Conservation (phyloP, 1,284 basidiomycete genomes). For the Microbotryum lychnidis-dioicae region DNA sequence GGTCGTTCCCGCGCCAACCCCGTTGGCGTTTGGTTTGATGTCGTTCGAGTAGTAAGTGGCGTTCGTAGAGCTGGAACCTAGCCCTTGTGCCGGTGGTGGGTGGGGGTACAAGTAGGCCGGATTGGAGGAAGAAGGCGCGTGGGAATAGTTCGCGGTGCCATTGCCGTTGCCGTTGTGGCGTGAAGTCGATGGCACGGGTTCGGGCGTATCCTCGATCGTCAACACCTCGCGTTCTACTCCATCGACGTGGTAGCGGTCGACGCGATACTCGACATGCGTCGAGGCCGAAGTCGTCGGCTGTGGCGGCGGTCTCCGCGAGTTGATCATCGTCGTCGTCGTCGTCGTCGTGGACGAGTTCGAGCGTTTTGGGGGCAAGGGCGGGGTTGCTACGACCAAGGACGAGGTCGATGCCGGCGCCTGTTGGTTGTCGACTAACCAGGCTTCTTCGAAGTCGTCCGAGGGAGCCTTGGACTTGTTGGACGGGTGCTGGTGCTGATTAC, state of each 20-base stretch:
- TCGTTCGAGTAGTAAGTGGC: too few species aligned
- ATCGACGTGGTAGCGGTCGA: slow-evolving; percentile 16
- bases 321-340: slow-evolving; percentile 1
- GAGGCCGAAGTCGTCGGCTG: neutral
- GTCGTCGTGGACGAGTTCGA: neutral
- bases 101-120: neutral
- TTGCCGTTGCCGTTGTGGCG: neutral
- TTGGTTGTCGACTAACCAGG: too few species aligned
- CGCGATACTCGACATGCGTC: slow-evolving; percentile 11
- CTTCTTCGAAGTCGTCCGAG: too few species aligned
- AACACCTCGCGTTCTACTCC: slow-evolving; percentile 22
- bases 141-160: neutral
- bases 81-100: slow-evolving; percentile 1
- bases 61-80: too few species aligned
- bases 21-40: too few species aligned
- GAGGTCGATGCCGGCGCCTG: neutral
- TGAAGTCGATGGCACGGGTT: slow-evolving; percentile 3
- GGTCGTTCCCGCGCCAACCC: neutral
- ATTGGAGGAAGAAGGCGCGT: neutral
- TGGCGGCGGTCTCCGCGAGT: slow-evolving; percentile 1
- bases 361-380: too few species aligned
- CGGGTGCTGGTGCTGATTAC: too few species aligned
- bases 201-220: slow-evolving; percentile 30
- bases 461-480: too few species aligned
- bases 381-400: neutral